A percentile compares a stretch with the other conserved stretches of the same genome.
phyloP scores from a whole-genome alignment of 805 yeast species.

The Kluyveromyces lactis region DNA sequence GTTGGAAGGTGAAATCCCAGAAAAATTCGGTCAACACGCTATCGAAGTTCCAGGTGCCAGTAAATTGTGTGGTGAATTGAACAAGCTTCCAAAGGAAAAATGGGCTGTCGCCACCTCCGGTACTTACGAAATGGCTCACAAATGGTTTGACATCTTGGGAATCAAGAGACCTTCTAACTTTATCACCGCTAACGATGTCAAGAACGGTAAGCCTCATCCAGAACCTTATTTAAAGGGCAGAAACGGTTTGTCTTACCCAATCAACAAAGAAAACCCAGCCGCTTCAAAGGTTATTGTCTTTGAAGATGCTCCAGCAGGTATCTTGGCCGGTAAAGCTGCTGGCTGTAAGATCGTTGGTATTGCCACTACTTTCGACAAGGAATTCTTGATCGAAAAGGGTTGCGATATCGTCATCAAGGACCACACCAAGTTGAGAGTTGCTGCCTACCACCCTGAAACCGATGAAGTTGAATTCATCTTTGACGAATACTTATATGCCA shows the following conservation, averaged over 20 bases:
- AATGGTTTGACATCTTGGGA: slow-evolving; percentile 66
- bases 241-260: slow-evolving; percentile 31
- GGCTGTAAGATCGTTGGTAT: slow-evolving; percentile 80
- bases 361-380: slow-evolving; percentile 69
- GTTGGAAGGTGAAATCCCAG: slow-evolving; percentile 63
- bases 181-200: slow-evolving; percentile 75
- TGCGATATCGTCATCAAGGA: slow-evolving; percentile 78
- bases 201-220: slow-evolving; percentile 79
- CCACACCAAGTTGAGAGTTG: slow-evolving; percentile 53
- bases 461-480: slow-evolving; percentile 32
- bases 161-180: slow-evolving; percentile 60
- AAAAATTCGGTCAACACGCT: slow-evolving; percentile 64
- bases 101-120: slow-evolving; percentile 91
- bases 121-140: slow-evolving; percentile 63
- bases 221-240: slow-evolving; percentile 65
- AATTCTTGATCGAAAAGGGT: slow-evolving; percentile 62
- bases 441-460: slow-evolving; percentile 39
- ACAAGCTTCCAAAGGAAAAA: slow-evolving; percentile 44
- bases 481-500: slow-evolving; percentile 32
- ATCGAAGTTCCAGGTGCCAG: slow-evolving; percentile 71
- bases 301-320: slow-evolving; percentile 89
- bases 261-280: slow-evolving; percentile 29
- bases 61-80: slow-evolving; percentile 48
- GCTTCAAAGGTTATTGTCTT: slow-evolving; percentile 51
- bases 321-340: slow-evolving; percentile 73